Evolutionary conservation across 495 filamentous ascomycete species (phyloP).

Genomic region (Terfezia claveryi): DNA sequence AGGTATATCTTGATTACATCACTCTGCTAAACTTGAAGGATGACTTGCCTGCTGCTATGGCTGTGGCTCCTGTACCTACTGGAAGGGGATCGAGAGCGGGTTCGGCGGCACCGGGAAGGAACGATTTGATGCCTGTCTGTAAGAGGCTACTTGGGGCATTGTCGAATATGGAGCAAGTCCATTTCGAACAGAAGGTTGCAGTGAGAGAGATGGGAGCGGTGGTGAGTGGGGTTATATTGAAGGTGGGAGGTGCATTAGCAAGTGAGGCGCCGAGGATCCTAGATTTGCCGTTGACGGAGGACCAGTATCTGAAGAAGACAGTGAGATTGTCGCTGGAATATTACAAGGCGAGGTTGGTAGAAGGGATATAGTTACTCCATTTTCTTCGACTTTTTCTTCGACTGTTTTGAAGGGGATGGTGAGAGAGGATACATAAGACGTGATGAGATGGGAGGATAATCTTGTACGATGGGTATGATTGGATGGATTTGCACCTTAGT

Average conservation of each 20-base stretch:
- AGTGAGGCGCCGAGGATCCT: constrained; percentile 31
- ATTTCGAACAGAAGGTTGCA: constrained; percentile 32
- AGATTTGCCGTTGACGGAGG: constrained; percentile 47
- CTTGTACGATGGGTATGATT: no score
- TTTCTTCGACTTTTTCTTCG: no score
- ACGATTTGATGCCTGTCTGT: constrained; percentile 35
- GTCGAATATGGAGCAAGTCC: constrained; percentile 29
- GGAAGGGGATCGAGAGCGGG: constrained; percentile 8
- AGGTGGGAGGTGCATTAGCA: constrained; percentile 29
- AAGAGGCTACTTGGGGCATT: constrained; percentile 41
- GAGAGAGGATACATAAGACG: no score
- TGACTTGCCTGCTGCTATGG: constrained; percentile 8
- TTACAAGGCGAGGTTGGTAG: constrained; percentile 24
- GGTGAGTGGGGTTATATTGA: constrained; percentile 38
- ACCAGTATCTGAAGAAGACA: constrained; percentile 43
- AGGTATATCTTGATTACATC: constrained; percentile 65
- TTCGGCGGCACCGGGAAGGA: constrained; percentile 14
- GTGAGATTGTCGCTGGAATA: constrained; percentile 46
- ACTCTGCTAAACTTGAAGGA: constrained; percentile 29
- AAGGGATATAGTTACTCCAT: neutral
- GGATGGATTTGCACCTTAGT: no score
- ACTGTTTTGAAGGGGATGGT: no score
- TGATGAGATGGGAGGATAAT: no score
- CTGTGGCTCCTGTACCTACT: constrained; percentile 1
- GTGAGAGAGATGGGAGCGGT: constrained; percentile 54